Evolutionary conservation across 2,329 filamentous ascomycete species (phyloP).

Genomic region (Drechslerella dactyloides): DNA sequence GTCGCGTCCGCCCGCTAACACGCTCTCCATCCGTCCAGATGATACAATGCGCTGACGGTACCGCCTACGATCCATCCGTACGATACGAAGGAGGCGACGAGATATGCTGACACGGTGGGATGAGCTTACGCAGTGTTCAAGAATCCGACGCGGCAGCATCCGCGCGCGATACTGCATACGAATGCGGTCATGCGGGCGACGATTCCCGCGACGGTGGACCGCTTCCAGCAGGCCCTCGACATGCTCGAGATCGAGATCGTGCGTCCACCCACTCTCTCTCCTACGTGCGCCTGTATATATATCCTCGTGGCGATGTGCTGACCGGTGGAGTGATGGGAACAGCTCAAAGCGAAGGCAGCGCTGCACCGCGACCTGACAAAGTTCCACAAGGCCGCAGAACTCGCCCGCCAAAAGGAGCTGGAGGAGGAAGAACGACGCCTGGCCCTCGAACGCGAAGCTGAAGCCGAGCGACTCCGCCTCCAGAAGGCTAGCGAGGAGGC

Average conservation of each 20-base stretch:
- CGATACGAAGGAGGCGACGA: background rate
- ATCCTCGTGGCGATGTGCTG: background rate
- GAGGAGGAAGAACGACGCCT: slow-evolving; percentile 49
- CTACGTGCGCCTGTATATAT: background rate
- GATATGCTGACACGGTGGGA: background rate
- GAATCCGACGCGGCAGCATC: slow-evolving; percentile 51
- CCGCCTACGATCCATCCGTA: background rate
- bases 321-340: background rate
- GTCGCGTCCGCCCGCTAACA: background rate
- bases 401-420: slow-evolving; percentile 49
- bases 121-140: slow-evolving; percentile 52
- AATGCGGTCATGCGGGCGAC: slow-evolving; percentile 52
- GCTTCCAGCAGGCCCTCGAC: slow-evolving; percentile 54
- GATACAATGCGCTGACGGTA: slow-evolving; percentile 50
- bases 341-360: slow-evolving; percentile 54
- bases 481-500: slow-evolving; percentile 45
- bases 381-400: slow-evolving; percentile 50
- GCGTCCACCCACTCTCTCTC: background rate
- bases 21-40: slow-evolving; percentile 16
- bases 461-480: slow-evolving; percentile 35
- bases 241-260: slow-evolving; percentile 55
- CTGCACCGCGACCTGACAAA: slow-evolving; percentile 53
- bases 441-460: slow-evolving; percentile 39
- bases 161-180: slow-evolving; percentile 53
- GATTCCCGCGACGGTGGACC: slow-evolving; percentile 52